These are phyloP conservation scores for Chaetomium fimeti DNA, from an alignment of 495 filamentous ascomycete genomes.

Conservation along the genomic window DNA sequence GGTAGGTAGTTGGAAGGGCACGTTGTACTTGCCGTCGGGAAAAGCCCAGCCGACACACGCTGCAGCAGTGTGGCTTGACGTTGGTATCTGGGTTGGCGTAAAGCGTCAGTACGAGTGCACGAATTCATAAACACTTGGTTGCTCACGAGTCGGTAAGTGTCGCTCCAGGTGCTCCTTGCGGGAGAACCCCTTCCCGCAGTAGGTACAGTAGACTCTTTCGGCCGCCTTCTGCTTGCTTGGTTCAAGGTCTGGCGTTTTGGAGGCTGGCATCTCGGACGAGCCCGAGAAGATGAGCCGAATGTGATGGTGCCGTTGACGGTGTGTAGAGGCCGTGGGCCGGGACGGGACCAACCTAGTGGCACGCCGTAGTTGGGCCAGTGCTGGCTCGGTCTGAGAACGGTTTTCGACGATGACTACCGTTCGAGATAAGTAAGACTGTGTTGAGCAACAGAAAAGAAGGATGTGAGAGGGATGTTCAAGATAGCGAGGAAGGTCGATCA, in stretches of 20 bases:
- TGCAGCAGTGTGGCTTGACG: constrained; percentile 62
- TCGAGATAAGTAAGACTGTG: not conserved
- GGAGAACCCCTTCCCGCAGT: constrained; percentile 63
- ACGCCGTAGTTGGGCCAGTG: not conserved
- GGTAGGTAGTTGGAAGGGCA: not conserved
- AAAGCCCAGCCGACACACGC: constrained; percentile 60
- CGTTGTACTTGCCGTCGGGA: constrained; percentile 51
- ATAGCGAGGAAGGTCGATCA: constrained; percentile 8
- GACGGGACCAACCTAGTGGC: not conserved
- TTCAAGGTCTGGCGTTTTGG: not conserved
- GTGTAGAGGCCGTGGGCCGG: not conserved
- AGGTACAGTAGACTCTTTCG: constrained; percentile 55
- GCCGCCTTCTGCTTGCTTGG: not conserved
- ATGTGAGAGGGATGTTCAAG: constrained; percentile 18
- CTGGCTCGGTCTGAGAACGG: not conserved
- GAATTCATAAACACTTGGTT: not conserved
- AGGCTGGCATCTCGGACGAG: not conserved
- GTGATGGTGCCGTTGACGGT: not conserved
- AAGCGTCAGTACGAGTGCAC: constrained; percentile 27
- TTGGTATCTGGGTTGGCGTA: constrained; percentile 54
- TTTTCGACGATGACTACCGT: not conserved
- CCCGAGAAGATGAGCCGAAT: not conserved
- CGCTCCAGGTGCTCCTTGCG: constrained; percentile 66
- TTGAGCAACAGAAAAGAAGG: not conserved
- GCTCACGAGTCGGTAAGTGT: constrained; percentile 60